Evolutionary conservation across 1,284 basidiomycete genomes (phyloP).

Genomic region (Lignosus rhinocerotis): DNA sequence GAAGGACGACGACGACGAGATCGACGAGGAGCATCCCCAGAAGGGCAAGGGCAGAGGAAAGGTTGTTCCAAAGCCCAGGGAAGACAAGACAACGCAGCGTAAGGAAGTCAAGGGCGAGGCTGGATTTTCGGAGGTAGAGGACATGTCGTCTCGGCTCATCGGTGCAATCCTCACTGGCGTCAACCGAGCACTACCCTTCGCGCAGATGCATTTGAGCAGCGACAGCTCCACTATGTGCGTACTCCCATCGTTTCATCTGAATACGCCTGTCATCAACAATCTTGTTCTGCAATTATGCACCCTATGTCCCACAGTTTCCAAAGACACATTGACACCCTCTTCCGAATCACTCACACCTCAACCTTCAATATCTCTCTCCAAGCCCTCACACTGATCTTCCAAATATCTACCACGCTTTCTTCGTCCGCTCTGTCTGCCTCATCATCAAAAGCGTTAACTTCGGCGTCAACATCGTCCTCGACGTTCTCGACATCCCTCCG

Average conservation of each 20-base stretch:
- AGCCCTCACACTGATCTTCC: slow-evolving; percentile 90
- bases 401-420: slow-evolving; percentile 63
- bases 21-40: slow-evolving; percentile 33
- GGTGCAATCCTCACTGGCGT: slow-evolving; percentile 94
- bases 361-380: slow-evolving; percentile 98
- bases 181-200: slow-evolving; percentile 94
- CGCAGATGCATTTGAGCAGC: slow-evolving; percentile 65
- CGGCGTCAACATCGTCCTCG: slow-evolving; percentile 20
- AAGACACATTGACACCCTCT: slow-evolving; percentile 91
- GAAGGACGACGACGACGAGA: slow-evolving; percentile 34
- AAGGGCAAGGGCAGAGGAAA: slow-evolving; percentile 35
- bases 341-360: slow-evolving; percentile 92
- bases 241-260: neutral
- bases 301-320: slow-evolving; percentile 56
- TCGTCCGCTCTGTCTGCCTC: slow-evolving; percentile 35
- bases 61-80: slow-evolving; percentile 22
- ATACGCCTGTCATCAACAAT: too few species aligned
- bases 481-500: slow-evolving; percentile 53
- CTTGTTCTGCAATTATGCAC: slow-evolving; percentile 4
- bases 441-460: slow-evolving; percentile 25
- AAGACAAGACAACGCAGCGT: slow-evolving; percentile 38
- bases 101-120: slow-evolving; percentile 55
- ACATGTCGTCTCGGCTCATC: slow-evolving; percentile 81
- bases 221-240: slow-evolving; percentile 43
- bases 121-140: slow-evolving; percentile 75